Base-by-base conservation (phyloP, 1,284 basidiomycete species). In the Cryptococcus sp. region DNA sequence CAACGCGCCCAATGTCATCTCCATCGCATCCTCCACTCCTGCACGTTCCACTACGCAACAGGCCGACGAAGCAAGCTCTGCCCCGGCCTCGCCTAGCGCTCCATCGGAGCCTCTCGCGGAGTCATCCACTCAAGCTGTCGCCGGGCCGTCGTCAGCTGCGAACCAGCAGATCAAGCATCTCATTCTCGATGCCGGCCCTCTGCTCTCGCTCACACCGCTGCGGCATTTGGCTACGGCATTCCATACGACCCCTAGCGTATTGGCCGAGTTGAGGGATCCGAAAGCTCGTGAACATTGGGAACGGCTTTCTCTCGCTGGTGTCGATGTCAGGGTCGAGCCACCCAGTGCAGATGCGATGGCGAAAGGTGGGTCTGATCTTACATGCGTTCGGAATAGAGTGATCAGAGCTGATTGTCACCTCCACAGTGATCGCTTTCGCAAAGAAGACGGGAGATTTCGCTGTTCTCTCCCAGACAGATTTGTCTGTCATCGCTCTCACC, bases 371-470 rank as follows among this genome's bases (percentile, higher is more conserved):
- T 78, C 27, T 40, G 13, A 27, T 11, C 27, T 45, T n/a, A 49
- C 44, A 5, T 35, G 15, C 20, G 16, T 52, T 16, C 19, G 23
- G 6, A 42, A 40, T 46, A 50, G 27, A 50, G 40, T 40, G 35
- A 17, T 20, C 17, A 20, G 7, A 45, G 25, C 25, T 11, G 13
- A 19, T 44, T n/a, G 17, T 17, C 5, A 15, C 23, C 16, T 23
- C 7, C 19, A 45, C 68, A 91, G 96, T 95, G 10, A 90, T 90
- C 52, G 88, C 89, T 62, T 90, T 89, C 78, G 91, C 96, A 3
- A 94, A 92, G 82, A 91, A 92, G 82, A 97, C 95, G 0, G 96
- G 96, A 78, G 96, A 99, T 79, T 95, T 93, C 74, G 84, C 91
- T 39, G 95, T 95, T 47, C 84, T 99, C 35, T 97, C 93, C 10